These are phyloP conservation scores for Tuber indicum DNA, from an alignment of 495 filamentous ascomycete genomes.

Conservation along the genomic window DNA sequence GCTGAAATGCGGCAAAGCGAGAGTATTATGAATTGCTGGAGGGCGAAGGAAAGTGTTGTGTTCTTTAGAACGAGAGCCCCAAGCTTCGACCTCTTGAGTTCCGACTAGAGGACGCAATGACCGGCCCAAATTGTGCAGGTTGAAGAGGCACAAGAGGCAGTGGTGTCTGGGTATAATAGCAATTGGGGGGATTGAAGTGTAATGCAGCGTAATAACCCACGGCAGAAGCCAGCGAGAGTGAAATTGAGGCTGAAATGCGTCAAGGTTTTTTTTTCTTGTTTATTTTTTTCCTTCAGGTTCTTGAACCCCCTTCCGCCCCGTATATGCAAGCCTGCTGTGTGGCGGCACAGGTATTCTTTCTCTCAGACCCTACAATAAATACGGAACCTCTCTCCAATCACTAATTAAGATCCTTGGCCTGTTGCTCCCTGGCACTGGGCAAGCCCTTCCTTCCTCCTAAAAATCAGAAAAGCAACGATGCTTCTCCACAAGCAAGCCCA, in stretches of 20 bases:
- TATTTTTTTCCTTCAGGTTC: not conserved
- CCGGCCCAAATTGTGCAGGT: slow-evolving; percentile 1
- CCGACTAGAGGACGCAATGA: not conserved
- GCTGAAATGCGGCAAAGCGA: not conserved
- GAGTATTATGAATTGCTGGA: not conserved
- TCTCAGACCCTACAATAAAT: slow-evolving; percentile 1
- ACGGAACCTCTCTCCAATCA: not conserved
- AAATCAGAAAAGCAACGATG: not conserved
- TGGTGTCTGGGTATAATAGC: not conserved
- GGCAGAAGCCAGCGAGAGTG: not conserved
- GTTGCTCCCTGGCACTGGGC: not conserved
- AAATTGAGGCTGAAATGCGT: slow-evolving; percentile 3
- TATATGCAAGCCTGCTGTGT: not conserved
- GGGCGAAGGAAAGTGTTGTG: not conserved
- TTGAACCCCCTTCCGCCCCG: not conserved
- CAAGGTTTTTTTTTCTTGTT: not conserved
- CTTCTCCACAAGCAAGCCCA: not conserved
- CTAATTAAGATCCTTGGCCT: not conserved
- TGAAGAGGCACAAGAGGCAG: not conserved
- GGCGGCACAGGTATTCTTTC: not conserved
- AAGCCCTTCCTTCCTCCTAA: not conserved
- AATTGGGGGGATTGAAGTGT: not conserved
- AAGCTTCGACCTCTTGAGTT: not conserved
- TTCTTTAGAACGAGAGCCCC: not conserved
- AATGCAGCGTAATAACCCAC: not conserved